Percentiles rank a stretch among this genome's conserved stretches.
phyloP scores from a whole-genome alignment of 2,329 filamentous ascomycete genomes.

The Helminthosporium solani region DNA sequence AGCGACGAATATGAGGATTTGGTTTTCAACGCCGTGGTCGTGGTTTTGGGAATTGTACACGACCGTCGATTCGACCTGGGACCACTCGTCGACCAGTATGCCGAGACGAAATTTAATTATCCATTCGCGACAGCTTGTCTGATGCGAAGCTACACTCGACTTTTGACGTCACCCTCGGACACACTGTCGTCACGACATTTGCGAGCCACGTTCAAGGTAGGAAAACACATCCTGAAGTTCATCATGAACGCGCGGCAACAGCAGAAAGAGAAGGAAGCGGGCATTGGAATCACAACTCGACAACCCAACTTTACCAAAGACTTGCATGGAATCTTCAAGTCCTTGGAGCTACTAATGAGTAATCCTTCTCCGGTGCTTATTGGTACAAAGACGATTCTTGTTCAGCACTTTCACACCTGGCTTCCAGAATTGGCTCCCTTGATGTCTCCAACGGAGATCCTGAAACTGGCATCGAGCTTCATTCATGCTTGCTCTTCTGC shows the following conservation, averaged over 20 bases:
- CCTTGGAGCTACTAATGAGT: slow-evolving; percentile 84
- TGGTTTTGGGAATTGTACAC: slow-evolving; percentile 88
- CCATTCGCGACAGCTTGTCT: slow-evolving; percentile 88
- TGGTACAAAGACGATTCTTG: slow-evolving; percentile 89
- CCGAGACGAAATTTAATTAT: slow-evolving; percentile 85
- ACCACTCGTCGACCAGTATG: slow-evolving; percentile 88
- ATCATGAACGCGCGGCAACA: slow-evolving; percentile 86
- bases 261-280: slow-evolving; percentile 84
- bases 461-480: slow-evolving; percentile 89
- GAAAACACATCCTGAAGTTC: slow-evolving; percentile 89
- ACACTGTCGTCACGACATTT: slow-evolving; percentile 80
- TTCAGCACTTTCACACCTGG: slow-evolving; percentile 97
- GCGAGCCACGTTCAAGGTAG: slow-evolving; percentile 91
- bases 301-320: slow-evolving; percentile 78
- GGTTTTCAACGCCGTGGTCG: slow-evolving; percentile 86
- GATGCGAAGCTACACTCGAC: slow-evolving; percentile 79
- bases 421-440: slow-evolving; percentile 82
- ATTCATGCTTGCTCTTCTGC: slow-evolving; percentile 86
- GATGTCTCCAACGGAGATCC: slow-evolving; percentile 77
- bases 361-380: slow-evolving; percentile 82
- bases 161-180: slow-evolving; percentile 80
- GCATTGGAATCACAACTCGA: slow-evolving; percentile 75
- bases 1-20: slow-evolving; percentile 91
- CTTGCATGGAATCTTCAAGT: slow-evolving; percentile 83
- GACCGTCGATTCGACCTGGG: slow-evolving; percentile 91